Evolutionary conservation across 192 early-diverging fungal species (phyloP).

Genomic region (Spizellomyces sp.): DNA sequence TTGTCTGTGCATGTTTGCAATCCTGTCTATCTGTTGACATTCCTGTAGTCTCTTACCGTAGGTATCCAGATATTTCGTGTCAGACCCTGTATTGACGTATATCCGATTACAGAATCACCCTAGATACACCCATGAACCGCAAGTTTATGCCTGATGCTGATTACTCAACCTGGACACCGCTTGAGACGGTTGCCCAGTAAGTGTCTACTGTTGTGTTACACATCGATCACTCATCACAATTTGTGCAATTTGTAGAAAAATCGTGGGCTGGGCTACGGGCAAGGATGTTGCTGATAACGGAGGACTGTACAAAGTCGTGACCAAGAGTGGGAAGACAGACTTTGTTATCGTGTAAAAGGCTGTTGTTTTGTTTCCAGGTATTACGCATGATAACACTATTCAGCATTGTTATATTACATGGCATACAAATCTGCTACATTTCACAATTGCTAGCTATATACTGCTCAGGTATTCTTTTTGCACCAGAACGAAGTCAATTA

Average conservation of each 20-base stretch:
- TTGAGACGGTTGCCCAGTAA: conserved; percentile 63
- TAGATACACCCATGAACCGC: conserved; percentile 93
- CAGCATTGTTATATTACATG: not conserved
- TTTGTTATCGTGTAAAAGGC: conserved; percentile 37
- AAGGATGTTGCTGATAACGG: conserved; percentile 53
- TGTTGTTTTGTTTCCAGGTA: conserved; percentile 4
- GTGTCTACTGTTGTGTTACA: not conserved
- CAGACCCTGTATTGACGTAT: not conserved
- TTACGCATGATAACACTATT: not conserved
- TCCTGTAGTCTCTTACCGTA: conserved; percentile 22
- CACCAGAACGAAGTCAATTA: too few species aligned
- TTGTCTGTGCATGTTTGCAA: not conserved
- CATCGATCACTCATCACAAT: not conserved
- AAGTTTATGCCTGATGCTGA: conserved; percentile 84
- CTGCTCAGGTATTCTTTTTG: too few species aligned
- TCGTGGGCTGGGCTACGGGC: conserved; percentile 63
- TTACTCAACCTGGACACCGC: conserved; percentile 82
- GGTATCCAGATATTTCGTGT: not conserved
- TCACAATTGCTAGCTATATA: too few species aligned
- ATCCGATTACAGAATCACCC: conserved; percentile 46
- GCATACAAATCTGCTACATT: too few species aligned
- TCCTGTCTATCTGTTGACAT: not conserved
- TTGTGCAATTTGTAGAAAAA: conserved; percentile 39
- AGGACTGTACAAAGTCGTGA: conserved; percentile 63
- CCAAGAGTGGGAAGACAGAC: conserved; percentile 58